phyloP scores from a whole-genome alignment of 805 yeast species.

The Nematodospora valgi region DNA sequence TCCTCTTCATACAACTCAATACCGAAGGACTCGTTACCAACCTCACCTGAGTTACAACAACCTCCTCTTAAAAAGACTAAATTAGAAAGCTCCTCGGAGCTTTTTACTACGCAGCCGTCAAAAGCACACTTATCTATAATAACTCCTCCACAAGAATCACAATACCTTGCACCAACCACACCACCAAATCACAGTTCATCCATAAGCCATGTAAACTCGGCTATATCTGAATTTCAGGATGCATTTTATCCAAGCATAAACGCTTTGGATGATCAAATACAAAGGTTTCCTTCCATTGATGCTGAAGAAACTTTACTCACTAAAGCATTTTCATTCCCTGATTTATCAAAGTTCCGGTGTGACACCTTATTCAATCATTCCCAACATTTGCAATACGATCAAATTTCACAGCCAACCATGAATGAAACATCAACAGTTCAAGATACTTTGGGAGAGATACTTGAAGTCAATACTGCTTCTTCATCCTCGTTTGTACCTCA shows the following conservation, averaged over 20 bases:
- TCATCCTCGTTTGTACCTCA: not conserved
- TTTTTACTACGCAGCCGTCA: too few species aligned
- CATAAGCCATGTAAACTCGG: too few species aligned
- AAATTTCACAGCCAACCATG: not conserved
- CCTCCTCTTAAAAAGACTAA: too few species aligned
- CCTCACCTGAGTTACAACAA: constrained; percentile 4
- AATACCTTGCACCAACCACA: too few species aligned
- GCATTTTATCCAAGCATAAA: too few species aligned
- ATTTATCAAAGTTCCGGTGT: constrained; percentile 6
- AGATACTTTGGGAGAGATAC: not conserved
- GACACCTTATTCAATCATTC: constrained; percentile 6
- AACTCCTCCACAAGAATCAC: too few species aligned
- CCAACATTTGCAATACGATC: constrained; percentile 5
- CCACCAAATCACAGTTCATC: too few species aligned
- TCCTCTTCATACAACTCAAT: not conserved
- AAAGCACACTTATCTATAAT: too few species aligned
- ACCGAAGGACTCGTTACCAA: constrained; percentile 1
- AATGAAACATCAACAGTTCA: constrained; percentile 1
- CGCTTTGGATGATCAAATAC: not conserved
- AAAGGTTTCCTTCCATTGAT: not conserved
- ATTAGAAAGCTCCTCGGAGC: too few species aligned
- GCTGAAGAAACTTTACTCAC: not conserved
- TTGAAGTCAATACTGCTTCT: not conserved
- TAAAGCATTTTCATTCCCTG: constrained; percentile 8
- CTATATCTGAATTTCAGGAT: too few species aligned